phyloP scores from a whole-genome alignment of 2,329 filamentous ascomycete species.

The Colletotrichum theobromicola region DNA sequence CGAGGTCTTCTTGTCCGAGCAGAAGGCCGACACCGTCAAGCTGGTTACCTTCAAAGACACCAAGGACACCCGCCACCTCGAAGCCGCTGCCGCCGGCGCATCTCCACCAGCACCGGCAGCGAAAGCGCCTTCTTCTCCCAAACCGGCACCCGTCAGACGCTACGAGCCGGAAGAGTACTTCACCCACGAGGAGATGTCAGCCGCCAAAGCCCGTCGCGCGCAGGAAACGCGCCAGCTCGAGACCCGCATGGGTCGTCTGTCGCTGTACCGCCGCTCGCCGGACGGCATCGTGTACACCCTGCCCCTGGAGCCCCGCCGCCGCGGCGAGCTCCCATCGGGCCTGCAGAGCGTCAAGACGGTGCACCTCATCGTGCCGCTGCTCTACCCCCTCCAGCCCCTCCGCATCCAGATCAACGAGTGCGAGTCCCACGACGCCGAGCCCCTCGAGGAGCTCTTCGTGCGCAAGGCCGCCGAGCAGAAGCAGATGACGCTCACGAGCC shows the following conservation, averaged over 20 bases:
- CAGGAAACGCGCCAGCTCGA: conserved; percentile 76
- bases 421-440: conserved; percentile 62
- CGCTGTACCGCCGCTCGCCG: conserved; percentile 69
- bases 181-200: conserved; percentile 62
- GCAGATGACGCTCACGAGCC: conserved; percentile 71
- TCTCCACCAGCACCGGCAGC: background rate
- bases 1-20: conserved; percentile 70
- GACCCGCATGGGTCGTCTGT: conserved; percentile 72
- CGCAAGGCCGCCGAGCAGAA: conserved; percentile 60
- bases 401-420: conserved; percentile 70
- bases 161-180: conserved; percentile 55
- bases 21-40: conserved; percentile 76
- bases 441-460: conserved; percentile 69
- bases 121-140: background rate
- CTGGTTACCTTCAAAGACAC: conserved; percentile 65
- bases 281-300: conserved; percentile 75
- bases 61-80: conserved; percentile 52
- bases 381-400: conserved; percentile 75
- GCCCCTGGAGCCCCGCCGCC: conserved; percentile 70
- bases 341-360: conserved; percentile 68
- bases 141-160: conserved; percentile 23
- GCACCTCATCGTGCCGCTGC: conserved; percentile 70
- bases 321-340: conserved; percentile 62
- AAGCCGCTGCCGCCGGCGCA: conserved; percentile 18
- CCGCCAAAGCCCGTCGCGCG: conserved; percentile 68